phyloP scores from a whole-genome alignment of 1,284 basidiomycete genomes.

The Neolentinus lepideus region DNA sequence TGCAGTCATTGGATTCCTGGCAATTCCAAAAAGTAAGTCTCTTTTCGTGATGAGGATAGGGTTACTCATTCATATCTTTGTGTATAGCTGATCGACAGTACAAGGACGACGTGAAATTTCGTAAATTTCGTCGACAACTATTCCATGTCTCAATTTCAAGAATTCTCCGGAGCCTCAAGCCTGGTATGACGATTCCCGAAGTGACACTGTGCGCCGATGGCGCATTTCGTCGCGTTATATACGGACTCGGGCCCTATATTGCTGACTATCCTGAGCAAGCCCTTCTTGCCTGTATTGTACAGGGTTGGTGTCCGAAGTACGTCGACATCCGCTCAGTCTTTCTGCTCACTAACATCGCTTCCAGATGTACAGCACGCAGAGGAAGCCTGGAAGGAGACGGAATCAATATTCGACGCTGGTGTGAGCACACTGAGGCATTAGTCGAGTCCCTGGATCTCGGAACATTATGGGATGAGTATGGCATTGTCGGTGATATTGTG shows the following conservation, averaged over 20 bases:
- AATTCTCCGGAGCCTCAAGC: slow-evolving; percentile 11
- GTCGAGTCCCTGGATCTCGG: slow-evolving; percentile 4
- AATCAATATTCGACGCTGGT: neutral
- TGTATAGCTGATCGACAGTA: slow-evolving; percentile 12
- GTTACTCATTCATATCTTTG: neutral
- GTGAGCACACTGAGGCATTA: slow-evolving; percentile 8
- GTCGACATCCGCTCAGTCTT: slow-evolving; percentile 5
- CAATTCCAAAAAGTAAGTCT: slow-evolving; percentile 18
- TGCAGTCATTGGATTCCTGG: slow-evolving; percentile 13
- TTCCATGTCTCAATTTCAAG: slow-evolving; percentile 12
- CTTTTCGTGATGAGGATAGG: neutral
- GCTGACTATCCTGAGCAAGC: slow-evolving; percentile 24
- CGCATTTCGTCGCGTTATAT: slow-evolving; percentile 16
- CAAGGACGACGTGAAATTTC: slow-evolving; percentile 8
- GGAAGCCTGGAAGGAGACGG: slow-evolving; percentile 9
- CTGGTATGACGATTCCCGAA: slow-evolving; percentile 15
- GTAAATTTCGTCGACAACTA: slow-evolving; percentile 14
- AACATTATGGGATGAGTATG: slow-evolving; percentile 13
- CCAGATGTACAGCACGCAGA: slow-evolving; percentile 9
- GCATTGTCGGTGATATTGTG: slow-evolving; percentile 14
- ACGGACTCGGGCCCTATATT: slow-evolving; percentile 21
- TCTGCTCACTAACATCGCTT: neutral
- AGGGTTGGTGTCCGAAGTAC: slow-evolving; percentile 22
- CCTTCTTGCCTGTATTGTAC: slow-evolving; percentile 15
- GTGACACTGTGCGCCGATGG: slow-evolving; percentile 16